Evolutionary conservation across 75 land plant genomes (phyloP), one percentile per base, ranked within the genome.

Genomic region (Adiantum capillusveneris): DNA sequence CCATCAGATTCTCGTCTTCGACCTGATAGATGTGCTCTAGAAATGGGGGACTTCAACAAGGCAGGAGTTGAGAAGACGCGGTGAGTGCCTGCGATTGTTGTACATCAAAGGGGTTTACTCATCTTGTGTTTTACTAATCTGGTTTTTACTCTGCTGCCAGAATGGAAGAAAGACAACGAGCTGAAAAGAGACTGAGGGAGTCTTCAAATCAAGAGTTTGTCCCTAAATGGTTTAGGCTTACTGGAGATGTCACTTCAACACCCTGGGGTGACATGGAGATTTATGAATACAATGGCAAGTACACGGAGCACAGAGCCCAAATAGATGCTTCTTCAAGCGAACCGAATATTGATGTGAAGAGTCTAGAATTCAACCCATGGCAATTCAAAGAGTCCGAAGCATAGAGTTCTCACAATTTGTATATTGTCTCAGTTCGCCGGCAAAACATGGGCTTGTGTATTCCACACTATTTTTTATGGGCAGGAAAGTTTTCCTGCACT

Each of bases 251-350:
- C 25, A 67, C 79, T 7, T 27, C 96, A 0, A 95, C 99, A 0
- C 99, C 99, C 7, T 95, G 99, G 99, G 97, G 99, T 56, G 99
- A 95, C 34, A 54, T 95, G 75, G 99, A 95, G 70, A 42, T 95
- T 18, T 95, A 95, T 44, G 88, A 78, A 30, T 95, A 67, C 65
- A 95, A 86, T 62, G 88, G 97, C 12, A 90, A 95, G 53, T 95
- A 90, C 74, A 59, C 68, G 0, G 85, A 86, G 31, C 82, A 77
- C 41, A 66, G 98, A 25, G 79, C 84, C 24, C 28, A 53, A 22
- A 43, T 81, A 18, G 92, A 82, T 26, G 14, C 16, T 21, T 31
- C 44, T 20, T 59, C 77, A 1, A 42, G 29, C 18, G 51, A 56
- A 6, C 73, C 73, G 14, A 69, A 62, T 13, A 64, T 48, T 48